A percentile compares a stretch with the other conserved stretches of the same genome.
Evolutionary conservation across 1,139 yeast species (phyloP).

Genomic region (Lodderomyces jiufengensis): DNA sequence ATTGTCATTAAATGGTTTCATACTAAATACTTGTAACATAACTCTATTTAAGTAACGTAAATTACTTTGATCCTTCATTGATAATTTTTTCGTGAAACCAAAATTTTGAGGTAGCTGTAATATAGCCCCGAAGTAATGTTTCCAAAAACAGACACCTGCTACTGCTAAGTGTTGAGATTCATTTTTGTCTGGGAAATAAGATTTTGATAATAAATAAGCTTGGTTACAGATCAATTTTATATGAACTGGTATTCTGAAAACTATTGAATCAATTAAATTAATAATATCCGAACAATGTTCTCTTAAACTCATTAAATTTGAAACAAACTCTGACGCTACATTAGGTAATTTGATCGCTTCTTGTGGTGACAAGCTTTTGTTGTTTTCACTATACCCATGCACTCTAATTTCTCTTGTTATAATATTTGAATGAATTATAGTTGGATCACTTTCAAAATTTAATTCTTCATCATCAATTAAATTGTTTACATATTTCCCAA

Average conservation of each 20-base stretch:
- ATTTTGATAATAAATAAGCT: slow-evolving; percentile 33
- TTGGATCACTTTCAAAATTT: slow-evolving; percentile 80
- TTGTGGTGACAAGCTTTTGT: slow-evolving; percentile 46
- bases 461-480: slow-evolving; percentile 56
- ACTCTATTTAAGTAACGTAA: slow-evolving; percentile 57
- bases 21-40: slow-evolving; percentile 60
- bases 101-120: slow-evolving; percentile 66
- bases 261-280: slow-evolving; percentile 34
- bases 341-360: slow-evolving; percentile 76
- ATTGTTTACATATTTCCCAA: slow-evolving; percentile 48
- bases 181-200: slow-evolving; percentile 48
- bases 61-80: slow-evolving; percentile 41
- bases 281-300: slow-evolving; percentile 61
- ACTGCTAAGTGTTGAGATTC: slow-evolving; percentile 58
- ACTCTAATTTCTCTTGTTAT: slow-evolving; percentile 48
- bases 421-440: slow-evolving; percentile 49
- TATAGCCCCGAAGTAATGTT: slow-evolving; percentile 63
- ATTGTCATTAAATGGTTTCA: slow-evolving; percentile 68
- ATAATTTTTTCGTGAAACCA: slow-evolving; percentile 37
- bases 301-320: slow-evolving; percentile 71
- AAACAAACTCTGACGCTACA: slow-evolving; percentile 65
- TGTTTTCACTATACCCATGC: slow-evolving; percentile 34
- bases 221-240: slow-evolving; percentile 41
- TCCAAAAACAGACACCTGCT: slow-evolving; percentile 65
- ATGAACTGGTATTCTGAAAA: slow-evolving; percentile 53